A percentile compares a stretch with the other conserved stretches of the same genome.
Conservation (phyloP, 257 asterid species). For the Gentiana dahurica region DNA sequence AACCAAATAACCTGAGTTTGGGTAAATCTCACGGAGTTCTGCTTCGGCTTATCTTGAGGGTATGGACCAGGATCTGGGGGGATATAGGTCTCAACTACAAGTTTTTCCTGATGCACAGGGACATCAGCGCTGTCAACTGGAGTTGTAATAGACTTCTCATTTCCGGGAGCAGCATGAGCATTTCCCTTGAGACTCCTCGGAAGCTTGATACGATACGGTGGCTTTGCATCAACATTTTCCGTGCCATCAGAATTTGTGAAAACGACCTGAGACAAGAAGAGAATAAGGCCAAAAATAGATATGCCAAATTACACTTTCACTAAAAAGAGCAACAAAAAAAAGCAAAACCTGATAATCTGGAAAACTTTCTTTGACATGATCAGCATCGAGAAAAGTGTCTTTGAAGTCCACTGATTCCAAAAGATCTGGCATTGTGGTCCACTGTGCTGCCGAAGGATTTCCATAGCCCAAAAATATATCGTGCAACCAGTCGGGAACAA, state of each 20-base stretch:
- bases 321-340: slow-evolving; percentile 3
- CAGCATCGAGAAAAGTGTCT: slow-evolving; percentile 83
- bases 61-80: slow-evolving; percentile 99
- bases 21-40: slow-evolving; percentile 87
- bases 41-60: slow-evolving; percentile 97
- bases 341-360: slow-evolving; percentile 66
- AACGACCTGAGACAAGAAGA: slow-evolving; percentile 44
- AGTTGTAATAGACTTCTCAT: slow-evolving; percentile 33
- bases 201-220: slow-evolving; percentile 70
- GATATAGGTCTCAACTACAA: slow-evolving; percentile 69
- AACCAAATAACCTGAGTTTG: slow-evolving; percentile 71
- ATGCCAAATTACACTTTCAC: neutral
- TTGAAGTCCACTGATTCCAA: slow-evolving; percentile 80
- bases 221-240: slow-evolving; percentile 45
- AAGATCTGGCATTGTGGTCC: slow-evolving; percentile 92
- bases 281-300: neutral
- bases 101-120: slow-evolving; percentile 47
- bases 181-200: slow-evolving; percentile 54
- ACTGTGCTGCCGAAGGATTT: slow-evolving; percentile 92
- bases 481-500: slow-evolving; percentile 97
- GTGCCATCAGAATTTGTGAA: slow-evolving; percentile 70
- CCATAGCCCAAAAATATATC: slow-evolving; percentile 99
- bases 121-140: slow-evolving; percentile 22
- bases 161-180: slow-evolving; percentile 52
- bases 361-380: slow-evolving; percentile 80